Percentiles rank a stretch among this genome's conserved stretches.
These are phyloP conservation scores for Alternaria brassicae DNA, from an alignment of 2,329 filamentous ascomycete species.

Conservation along the genomic window DNA sequence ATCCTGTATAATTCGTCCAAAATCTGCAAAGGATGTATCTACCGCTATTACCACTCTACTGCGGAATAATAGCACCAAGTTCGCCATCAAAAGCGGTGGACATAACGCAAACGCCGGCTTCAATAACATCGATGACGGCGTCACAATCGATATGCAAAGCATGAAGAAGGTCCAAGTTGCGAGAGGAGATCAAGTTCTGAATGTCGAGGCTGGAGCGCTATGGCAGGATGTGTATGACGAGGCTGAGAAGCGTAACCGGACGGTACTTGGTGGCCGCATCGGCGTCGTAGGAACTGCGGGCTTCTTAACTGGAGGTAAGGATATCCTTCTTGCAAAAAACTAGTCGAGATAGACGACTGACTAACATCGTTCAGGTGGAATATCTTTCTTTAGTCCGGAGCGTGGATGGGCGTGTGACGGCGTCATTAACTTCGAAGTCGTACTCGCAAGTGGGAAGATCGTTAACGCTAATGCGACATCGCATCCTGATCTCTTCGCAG, in stretches of 20 bases:
- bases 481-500: constrained; percentile 49
- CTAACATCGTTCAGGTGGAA: constrained; percentile 18
- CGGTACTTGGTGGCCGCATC: constrained; percentile 34
- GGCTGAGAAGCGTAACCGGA: constrained; percentile 25
- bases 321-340: not conserved
- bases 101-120: constrained; percentile 37
- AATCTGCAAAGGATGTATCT: constrained; percentile 26
- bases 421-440: constrained; percentile 44
- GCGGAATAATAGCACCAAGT: constrained; percentile 20
- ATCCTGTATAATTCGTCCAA: constrained; percentile 32
- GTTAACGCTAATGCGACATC: constrained; percentile 48
- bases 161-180: constrained; percentile 29
- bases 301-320: constrained; percentile 40
- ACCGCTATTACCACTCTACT: constrained; percentile 21
- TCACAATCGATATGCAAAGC: constrained; percentile 42
- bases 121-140: constrained; percentile 39
- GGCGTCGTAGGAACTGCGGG: constrained; percentile 40
- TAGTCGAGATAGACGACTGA: not conserved
- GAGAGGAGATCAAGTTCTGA: constrained; percentile 21
- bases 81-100: constrained; percentile 36
- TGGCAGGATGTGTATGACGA: constrained; percentile 49
- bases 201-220: constrained; percentile 35
- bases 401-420: constrained; percentile 34
- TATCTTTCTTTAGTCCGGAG: constrained; percentile 30
- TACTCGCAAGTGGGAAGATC: constrained; percentile 50